Evolutionary conservation across 345 rosid species (phyloP), one percentile per base, ranked within the genome.

Genomic region (Boechera retrofracta): DNA sequence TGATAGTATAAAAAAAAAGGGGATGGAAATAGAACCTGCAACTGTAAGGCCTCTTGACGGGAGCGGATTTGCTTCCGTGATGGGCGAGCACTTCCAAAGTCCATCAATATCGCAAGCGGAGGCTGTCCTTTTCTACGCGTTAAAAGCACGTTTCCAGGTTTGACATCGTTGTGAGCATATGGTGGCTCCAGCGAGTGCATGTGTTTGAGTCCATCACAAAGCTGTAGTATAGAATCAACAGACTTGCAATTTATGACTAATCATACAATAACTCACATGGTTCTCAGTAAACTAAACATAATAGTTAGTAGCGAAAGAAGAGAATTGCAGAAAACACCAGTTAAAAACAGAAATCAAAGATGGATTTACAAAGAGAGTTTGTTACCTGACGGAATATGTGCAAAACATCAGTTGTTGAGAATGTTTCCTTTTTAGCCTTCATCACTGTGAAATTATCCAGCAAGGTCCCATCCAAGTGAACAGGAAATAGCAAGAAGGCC

Each of bases 101-200:
- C 99, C 99, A 95, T 95, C 91, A 95, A 79, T 78, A 91, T 91
- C 10, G 98, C 97, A 33, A 87, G 83, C 10, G 96, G 98, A 10
- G 92, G 78, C 67, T 85, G 89, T 59, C 98, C 98, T 80, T 89
- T 91, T 80, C 91, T 91, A 64, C 69, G 84, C 18, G 82, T 79
- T 74, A 79, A 68, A 24, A 80, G 97, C 69, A 95, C 84, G 79
- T 95, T 95, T 28, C 99, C 99, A 61, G 98, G 96, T 85, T 95
- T 95, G 71, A 95, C 96, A 86, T 95, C 99, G 86, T 95, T 93
- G 85, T 95, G 99, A 68, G 98, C 97, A 82, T 91, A 91, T 65
- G 99, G 96, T 63, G 98, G 98, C 69, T 87, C 94, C 80, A 91
- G 84, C 68, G 85, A 67, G 77, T 93, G 98, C 99, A 95, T 93